Conservation (phyloP, 2,329 filamentous ascomycete species). For the Sporothrix curviconia region DNA sequence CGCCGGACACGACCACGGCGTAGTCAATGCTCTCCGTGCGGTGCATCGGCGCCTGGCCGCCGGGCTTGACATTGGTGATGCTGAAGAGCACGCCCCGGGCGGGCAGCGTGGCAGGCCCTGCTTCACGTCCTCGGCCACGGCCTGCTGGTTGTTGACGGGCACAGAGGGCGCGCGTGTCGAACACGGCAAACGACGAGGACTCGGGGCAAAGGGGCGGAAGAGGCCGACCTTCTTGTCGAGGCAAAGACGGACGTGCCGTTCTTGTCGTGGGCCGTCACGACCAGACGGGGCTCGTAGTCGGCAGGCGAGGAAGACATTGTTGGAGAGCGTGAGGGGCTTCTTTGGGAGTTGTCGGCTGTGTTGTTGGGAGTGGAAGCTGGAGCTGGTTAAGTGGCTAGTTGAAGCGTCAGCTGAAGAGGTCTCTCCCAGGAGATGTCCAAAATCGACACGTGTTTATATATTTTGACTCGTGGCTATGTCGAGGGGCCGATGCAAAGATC, state of each 20-base stretch:
- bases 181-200: conserved; percentile 24
- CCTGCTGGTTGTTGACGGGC: conserved; percentile 27
- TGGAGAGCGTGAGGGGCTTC: neutral
- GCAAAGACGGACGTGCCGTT: conserved; percentile 6
- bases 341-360: too few species aligned
- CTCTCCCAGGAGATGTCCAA: too few species aligned
- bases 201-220: neutral
- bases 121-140: conserved; percentile 14
- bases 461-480: too few species aligned
- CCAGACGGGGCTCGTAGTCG: neutral
- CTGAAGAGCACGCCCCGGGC: conserved; percentile 31
- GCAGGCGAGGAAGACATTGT: conserved; percentile 1
- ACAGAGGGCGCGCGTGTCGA: conserved; percentile 27
- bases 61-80: conserved; percentile 28
- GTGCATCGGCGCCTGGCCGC: conserved; percentile 32
- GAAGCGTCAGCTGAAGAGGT: too few species aligned
- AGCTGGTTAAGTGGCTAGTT: too few species aligned
- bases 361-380: neutral
- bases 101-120: conserved; percentile 29
- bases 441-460: too few species aligned
- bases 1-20: conserved; percentile 32
- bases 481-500: too few species aligned
- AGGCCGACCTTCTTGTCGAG: neutral
- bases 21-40: conserved; percentile 38
- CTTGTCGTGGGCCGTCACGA: conserved; percentile 1